phyloP scores from a whole-genome alignment of 495 filamentous ascomycete species.

The Xylaria venustula region DNA sequence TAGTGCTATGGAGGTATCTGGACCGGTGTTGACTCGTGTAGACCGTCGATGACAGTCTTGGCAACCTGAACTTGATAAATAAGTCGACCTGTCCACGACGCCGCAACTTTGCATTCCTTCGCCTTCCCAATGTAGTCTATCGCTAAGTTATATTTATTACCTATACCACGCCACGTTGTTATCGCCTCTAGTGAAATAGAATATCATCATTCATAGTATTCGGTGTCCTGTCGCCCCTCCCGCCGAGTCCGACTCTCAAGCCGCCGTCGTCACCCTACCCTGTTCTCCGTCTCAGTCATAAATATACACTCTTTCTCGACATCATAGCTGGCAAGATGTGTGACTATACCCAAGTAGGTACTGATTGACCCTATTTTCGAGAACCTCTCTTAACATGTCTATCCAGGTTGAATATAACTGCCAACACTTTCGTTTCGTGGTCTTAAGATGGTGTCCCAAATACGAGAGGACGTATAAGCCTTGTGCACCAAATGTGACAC shows the following conservation, averaged over 20 bases:
- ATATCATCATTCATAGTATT: neutral
- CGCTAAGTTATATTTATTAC: neutral
- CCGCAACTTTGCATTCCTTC: neutral
- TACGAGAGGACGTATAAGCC: conserved; percentile 32
- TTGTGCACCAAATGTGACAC: conserved; percentile 31
- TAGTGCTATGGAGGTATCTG: no score
- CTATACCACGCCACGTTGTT: neutral
- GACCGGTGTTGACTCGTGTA: no score
- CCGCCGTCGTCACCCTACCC: neutral
- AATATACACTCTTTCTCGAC: neutral
- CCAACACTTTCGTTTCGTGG: conserved; percentile 33
- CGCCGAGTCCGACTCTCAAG: neutral
- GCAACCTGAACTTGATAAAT: conserved; percentile 7
- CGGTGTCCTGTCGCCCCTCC: no score
- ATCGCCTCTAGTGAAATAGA: neutral
- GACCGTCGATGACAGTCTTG: neutral
- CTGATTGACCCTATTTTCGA: neutral
- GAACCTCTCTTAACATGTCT: neutral
- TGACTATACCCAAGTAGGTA: conserved; percentile 33
- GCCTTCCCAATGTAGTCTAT: neutral
- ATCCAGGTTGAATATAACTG: conserved; percentile 31
- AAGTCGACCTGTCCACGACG: conserved; percentile 1
- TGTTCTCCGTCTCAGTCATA: neutral
- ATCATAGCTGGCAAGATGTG: conserved; percentile 24
- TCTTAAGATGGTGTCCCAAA: conserved; percentile 29